Base-by-base conservation (phyloP, 192 early-diverging fungal species). In the Podila minutissima region DNA sequence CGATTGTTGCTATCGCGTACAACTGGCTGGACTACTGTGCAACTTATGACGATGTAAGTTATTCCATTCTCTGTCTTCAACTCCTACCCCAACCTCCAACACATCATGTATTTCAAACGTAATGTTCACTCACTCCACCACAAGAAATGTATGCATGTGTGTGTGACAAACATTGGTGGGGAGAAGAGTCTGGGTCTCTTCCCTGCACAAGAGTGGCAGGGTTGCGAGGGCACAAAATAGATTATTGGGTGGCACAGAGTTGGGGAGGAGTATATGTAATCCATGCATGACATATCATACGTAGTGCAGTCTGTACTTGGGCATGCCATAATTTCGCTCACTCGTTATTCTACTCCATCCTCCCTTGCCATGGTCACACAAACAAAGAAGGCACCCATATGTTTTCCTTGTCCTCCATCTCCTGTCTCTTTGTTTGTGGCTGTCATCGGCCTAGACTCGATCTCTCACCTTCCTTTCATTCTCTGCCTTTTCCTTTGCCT, bases 1-100 rank as follows among this genome's bases (percentile, higher is more conserved):
- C 71, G 6, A 81, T 81, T 38, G 7, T 73, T 2, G 37, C 69
- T 22, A 32, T 79, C 15, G 26, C 53, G 5, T 81, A 81, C 55
- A 71, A 81, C 62, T 81, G 77, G 77, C 58, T 81, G 1, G 51
- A 73, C 46, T 20, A 73, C 31, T 81, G 77, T 67, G 71, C 77
- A 6, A 81, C 77, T 10, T 81, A 53, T 63, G 77, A 81, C 67
- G 77, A 73, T 35, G 77, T 73, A 81, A 73, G 77, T 81, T 17
- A 15, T 32, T 7, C 49, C 12, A 24, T 38, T 19, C 29, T 20
- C 17, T 53, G 12, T 53, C 10, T 53, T 11, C n/a, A n/a, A 60
- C 6, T 3, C 12, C 22, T 59, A 22, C n/a, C 58, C 26, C 29
- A 2, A 5, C 24, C 26, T 13, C 59, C 59, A 15, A 31, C 59